Conservation (phyloP, 345 rosid genomes). For the Noccaea caerulescens region DNA sequence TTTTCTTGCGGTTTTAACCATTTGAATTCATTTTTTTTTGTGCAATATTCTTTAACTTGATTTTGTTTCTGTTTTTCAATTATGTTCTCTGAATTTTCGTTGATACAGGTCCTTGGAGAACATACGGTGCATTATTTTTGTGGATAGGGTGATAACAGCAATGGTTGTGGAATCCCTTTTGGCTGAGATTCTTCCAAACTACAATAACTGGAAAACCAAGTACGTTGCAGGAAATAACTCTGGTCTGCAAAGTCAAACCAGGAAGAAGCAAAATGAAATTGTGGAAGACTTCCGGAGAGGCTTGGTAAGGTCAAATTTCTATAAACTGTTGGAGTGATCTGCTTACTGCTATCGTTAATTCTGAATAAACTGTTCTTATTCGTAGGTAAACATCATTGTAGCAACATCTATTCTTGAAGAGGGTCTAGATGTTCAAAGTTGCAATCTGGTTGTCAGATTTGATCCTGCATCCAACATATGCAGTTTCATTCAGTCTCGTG, state of each 20-base stretch:
- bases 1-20: background rate
- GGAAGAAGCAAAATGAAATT: constrained; percentile 68
- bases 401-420: constrained; percentile 98
- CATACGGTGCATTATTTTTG: constrained; percentile 82
- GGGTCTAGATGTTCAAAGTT: constrained; percentile 90
- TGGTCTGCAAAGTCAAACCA: constrained; percentile 58
- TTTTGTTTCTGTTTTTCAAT: background rate
- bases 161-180: constrained; percentile 61
- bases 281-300: constrained; percentile 85
- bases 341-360: constrained; percentile 2
- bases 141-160: constrained; percentile 76
- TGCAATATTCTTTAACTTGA: background rate
- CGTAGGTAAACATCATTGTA: constrained; percentile 81
- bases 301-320: constrained; percentile 50
- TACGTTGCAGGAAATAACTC: constrained; percentile 76
- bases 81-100: constrained; percentile 8
- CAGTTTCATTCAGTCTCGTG: constrained; percentile 98
- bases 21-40: no score
- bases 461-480: constrained; percentile 79
- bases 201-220: constrained; percentile 61
- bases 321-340: background rate
- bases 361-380: constrained; percentile 24
- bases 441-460: constrained; percentile 85
- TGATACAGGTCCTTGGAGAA: constrained; percentile 57
- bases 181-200: constrained; percentile 60